phyloP scores from a whole-genome alignment of 2,329 filamentous ascomycete species.

The Drechslerella stenobrocha region DNA sequence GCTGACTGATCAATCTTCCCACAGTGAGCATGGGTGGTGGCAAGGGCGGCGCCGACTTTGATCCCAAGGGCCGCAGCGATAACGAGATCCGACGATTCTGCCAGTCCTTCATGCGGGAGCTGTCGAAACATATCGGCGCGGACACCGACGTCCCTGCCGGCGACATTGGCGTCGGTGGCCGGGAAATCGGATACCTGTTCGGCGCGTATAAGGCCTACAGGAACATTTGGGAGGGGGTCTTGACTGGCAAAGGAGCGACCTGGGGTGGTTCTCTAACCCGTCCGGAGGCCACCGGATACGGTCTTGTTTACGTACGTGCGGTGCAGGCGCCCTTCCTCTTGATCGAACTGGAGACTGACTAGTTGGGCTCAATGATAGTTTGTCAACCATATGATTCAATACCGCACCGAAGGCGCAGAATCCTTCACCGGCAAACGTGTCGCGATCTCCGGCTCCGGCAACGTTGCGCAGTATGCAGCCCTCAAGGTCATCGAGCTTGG shows the following conservation, averaged over 20 bases:
- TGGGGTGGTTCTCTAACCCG: constrained; percentile 95
- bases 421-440: constrained; percentile 88
- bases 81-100: constrained; percentile 98
- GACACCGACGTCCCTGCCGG: constrained; percentile 95
- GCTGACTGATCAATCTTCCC: constrained; percentile 17
- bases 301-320: constrained; percentile 76
- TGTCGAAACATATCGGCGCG: constrained; percentile 92
- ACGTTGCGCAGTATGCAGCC: constrained; percentile 96
- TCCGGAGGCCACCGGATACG: constrained; percentile 94
- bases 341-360: neutral
- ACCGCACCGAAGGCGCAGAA: constrained; percentile 76
- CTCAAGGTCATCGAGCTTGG: constrained; percentile 96
- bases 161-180: constrained; percentile 89
- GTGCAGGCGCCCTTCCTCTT: neutral
- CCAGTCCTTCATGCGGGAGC: constrained; percentile 91
- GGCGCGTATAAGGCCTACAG: constrained; percentile 85
- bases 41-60: constrained; percentile 97
- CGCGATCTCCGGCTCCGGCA: constrained; percentile 93
- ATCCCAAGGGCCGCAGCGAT: constrained; percentile 98
- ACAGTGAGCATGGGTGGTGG: constrained; percentile 90
- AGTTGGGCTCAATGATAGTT: constrained; percentile 61
- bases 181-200: constrained; percentile 94
- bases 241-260: constrained; percentile 89
- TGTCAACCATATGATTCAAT: constrained; percentile 90
- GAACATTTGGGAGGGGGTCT: constrained; percentile 92